Conservation (phyloP, 768 basidiomycete genomes). For the Antrodiella citrinella region DNA sequence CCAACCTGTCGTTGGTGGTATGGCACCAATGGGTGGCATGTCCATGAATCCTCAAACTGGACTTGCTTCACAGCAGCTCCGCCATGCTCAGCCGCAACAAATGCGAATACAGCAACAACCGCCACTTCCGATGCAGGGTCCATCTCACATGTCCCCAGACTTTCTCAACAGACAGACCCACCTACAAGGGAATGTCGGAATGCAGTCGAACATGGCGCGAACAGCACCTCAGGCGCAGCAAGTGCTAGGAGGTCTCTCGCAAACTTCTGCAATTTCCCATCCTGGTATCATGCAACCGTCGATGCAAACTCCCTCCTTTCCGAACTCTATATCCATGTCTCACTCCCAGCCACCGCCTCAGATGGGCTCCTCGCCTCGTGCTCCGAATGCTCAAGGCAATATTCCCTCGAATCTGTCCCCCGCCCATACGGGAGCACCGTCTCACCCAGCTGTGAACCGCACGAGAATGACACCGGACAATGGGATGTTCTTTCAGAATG, state of each 20-base stretch:
- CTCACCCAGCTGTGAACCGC: constrained; percentile 33
- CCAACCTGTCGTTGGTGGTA: constrained; percentile 27
- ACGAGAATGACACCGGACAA: constrained; percentile 40
- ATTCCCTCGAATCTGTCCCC: constrained; percentile 12
- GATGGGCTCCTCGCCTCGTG: constrained; percentile 35
- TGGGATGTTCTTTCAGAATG: constrained; percentile 34
- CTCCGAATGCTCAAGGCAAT: constrained; percentile 32
- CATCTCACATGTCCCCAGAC: not conserved
- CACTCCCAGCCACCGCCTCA: constrained; percentile 28
- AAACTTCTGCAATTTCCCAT: constrained; percentile 23
- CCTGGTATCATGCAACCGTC: constrained; percentile 27
- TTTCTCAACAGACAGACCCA: constrained; percentile 30
- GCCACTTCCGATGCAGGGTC: constrained; percentile 5
- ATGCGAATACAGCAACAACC: constrained; percentile 27
- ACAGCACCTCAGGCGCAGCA: constrained; percentile 34
- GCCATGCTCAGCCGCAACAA: constrained; percentile 21
- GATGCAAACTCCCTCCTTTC: constrained; percentile 20
- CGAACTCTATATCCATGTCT: constrained; percentile 29
- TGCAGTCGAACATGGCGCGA: constrained; percentile 36
- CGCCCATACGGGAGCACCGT: constrained; percentile 14
- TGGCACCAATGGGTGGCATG: constrained; percentile 26
- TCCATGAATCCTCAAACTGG: constrained; percentile 31
- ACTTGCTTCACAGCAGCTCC: constrained; percentile 28
- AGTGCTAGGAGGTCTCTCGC: constrained; percentile 35
- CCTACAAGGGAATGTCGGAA: constrained; percentile 25